Evolutionary conservation across 768 basidiomycete species (phyloP), one percentile per base, ranked within the genome.

Genomic region (Tricholoma saponaceum): DNA sequence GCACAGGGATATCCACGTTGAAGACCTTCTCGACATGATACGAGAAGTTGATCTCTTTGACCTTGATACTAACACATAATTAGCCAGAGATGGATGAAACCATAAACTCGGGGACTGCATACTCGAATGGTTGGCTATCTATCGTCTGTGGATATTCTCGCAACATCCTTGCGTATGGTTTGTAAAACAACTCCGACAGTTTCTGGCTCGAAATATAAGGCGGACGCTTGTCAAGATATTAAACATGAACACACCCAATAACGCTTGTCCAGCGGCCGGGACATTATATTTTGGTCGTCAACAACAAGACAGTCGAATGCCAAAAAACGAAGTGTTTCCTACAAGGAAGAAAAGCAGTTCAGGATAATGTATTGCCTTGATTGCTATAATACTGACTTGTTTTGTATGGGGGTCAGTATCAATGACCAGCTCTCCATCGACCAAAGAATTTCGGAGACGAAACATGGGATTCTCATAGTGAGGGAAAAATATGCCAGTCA

Each of bases 381-480:
- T 50, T 18, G 26, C n/a, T 54, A 37, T n/a, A 20, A 52, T 23
- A n/a, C 47, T 18, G 30, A 92, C 95, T 67, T 78, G 74, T 46
- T 83, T 83, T 32, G 87, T 93, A 35, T 70, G 72, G 8, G 88
- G 89, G 68, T 98, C 92, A 23, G 88, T 80, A 66, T 99, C 97
- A 53, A 92, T 77, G 5, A 99, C 94, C 43, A 98, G 83, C 69
- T 99, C 97, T 35, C 92, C 97, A 66, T 99, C 97, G 18, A 98
- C 72, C 9, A 99, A 76, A 0, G 92, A 92, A 67, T 90, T 87
- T 61, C 82, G 78, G 39, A 97, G 78, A 2, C 89, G 87, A 18
- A 74, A 77, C 60, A 74, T 74, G 2, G 83, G 85, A 59, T 87
- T 80, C 62, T 90, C 90, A 64, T 89, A 86, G 66, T 95, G 92